phyloP scores from a whole-genome alignment of 441 rosid species.

The Euphorbia schlechtendalii region DNA sequence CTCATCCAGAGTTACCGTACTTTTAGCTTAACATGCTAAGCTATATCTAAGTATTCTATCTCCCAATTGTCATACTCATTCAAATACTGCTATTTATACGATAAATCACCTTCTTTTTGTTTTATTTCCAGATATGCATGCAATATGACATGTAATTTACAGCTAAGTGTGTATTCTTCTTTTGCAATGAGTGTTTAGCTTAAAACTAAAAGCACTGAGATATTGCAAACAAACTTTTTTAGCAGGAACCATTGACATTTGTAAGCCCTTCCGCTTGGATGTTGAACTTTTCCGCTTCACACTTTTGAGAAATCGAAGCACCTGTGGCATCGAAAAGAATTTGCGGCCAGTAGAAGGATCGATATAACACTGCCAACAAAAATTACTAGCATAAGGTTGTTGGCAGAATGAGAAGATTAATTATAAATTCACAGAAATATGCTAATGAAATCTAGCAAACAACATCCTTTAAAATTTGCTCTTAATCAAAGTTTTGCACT shows the following conservation, averaged over 20 bases:
- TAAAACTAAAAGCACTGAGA: neutral
- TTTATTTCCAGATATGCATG: neutral
- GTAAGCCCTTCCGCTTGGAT: conserved; percentile 14
- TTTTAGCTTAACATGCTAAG: neutral
- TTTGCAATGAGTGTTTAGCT: neutral
- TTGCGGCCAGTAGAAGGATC: conserved; percentile 28
- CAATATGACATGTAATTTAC: neutral
- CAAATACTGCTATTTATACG: neutral
- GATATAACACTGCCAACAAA: conserved; percentile 29
- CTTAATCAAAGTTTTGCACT: neutral
- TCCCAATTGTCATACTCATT: neutral
- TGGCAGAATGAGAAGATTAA: neutral
- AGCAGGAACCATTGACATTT: conserved; percentile 1
- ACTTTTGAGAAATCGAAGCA: conserved; percentile 26
- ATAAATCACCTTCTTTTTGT: neutral
- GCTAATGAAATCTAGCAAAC: neutral
- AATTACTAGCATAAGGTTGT: conserved; percentile 2
- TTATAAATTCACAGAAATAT: neutral
- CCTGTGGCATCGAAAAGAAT: conserved; percentile 40
- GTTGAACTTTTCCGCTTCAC: conserved; percentile 15
- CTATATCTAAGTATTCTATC: neutral
- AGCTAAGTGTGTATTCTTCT: neutral
- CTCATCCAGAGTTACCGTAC: neutral
- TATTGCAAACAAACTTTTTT: conserved; percentile 23
- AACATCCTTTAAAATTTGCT: neutral